Percentiles rank a stretch among this genome's conserved stretches.
Evolutionary conservation across 2,329 filamentous ascomycete genomes (phyloP).

Genomic region (Botrytis tulipae): DNA sequence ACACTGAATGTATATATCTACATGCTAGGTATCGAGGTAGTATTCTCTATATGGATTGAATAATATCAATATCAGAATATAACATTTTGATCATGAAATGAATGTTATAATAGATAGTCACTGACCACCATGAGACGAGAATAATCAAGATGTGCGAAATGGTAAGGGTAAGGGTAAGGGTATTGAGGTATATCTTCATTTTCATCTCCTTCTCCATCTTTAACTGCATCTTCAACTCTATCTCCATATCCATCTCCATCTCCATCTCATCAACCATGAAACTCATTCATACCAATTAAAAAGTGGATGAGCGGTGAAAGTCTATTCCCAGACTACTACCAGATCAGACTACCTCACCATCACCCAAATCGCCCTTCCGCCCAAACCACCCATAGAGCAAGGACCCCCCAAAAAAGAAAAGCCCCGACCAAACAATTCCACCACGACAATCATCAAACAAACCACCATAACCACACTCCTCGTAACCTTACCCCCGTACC

Average conservation of each 20-base stretch:
- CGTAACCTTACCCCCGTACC: neutral
- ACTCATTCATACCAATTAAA: neutral
- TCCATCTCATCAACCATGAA: neutral
- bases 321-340: neutral
- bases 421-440: neutral
- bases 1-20: neutral
- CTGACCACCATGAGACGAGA: neutral
- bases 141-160: neutral
- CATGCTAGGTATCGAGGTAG: neutral
- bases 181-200: too few species aligned
- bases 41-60: neutral
- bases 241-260: neutral
- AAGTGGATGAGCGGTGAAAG: neutral
- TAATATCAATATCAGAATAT: neutral
- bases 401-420: neutral
- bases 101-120: too few species aligned
- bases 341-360: neutral
- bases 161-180: too few species aligned
- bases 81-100: neutral
- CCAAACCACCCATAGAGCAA: neutral
- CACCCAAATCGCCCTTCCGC: too few species aligned
- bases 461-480: neutral
- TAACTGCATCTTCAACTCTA: too few species aligned
- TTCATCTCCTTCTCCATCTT: too few species aligned
- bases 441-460: constrained; percentile 4